These are phyloP conservation scores for Sesbania bispinosa DNA, from an alignment of 306 rosid species.

Conservation along the genomic window DNA sequence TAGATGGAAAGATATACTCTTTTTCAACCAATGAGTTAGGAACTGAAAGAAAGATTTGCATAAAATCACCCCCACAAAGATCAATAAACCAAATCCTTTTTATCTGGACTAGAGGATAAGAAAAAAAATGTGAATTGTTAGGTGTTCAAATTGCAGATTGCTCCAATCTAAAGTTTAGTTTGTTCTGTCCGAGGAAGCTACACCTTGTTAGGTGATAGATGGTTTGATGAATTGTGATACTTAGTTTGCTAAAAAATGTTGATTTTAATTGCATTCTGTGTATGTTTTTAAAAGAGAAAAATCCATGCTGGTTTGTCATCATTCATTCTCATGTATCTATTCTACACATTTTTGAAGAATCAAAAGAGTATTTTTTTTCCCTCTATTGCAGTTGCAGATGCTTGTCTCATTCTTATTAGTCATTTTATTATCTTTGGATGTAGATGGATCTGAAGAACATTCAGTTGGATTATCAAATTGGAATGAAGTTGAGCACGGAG, in stretches of 20 bases:
- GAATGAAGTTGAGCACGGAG: slow-evolving; percentile 47
- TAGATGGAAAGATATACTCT: neutral
- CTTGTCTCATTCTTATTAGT: slow-evolving; percentile 19
- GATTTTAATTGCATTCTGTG: neutral
- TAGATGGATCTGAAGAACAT: slow-evolving; percentile 48
- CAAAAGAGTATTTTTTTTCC: neutral
- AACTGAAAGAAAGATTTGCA: neutral
- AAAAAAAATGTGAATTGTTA: too few relatives aligned
- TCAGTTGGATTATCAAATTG: slow-evolving; percentile 46
- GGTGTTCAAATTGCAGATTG: neutral
- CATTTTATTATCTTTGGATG: slow-evolving; percentile 19
- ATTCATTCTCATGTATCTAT: neutral
- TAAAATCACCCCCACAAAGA: neutral
- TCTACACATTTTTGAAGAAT: neutral
- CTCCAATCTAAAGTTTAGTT: neutral
- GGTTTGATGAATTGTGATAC: too few relatives aligned
- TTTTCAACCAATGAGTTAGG: neutral
- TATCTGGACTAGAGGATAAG: too few relatives aligned
- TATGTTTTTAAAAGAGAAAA: neutral
- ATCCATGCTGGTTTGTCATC: neutral
- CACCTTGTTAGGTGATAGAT: too few relatives aligned
- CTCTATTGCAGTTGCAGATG: neutral
- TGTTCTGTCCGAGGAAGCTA: neutral
- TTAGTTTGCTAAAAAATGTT: neutral
- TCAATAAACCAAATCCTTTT: neutral